Conservation (phyloP, 257 asterid species). For the Galeopsis tetrahit region DNA sequence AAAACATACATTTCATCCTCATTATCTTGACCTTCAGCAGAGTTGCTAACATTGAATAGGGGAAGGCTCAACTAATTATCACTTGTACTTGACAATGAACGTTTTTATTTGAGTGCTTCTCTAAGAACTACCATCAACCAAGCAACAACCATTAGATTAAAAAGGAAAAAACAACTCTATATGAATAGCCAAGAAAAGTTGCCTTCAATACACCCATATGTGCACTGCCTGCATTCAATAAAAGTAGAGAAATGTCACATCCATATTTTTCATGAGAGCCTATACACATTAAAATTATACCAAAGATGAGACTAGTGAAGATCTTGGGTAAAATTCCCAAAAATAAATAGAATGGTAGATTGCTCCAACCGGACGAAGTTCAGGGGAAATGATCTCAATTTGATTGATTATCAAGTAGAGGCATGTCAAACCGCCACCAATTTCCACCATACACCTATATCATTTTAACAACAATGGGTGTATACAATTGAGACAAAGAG, state of each 20-base stretch:
- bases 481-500: slow-evolving; percentile 15
- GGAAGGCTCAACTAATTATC: slow-evolving; percentile 35
- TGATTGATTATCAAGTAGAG: slow-evolving; percentile 74
- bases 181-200: slow-evolving; percentile 34
- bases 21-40: slow-evolving; percentile 36
- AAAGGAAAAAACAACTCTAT: slow-evolving; percentile 27
- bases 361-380: no score
- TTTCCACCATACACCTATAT: slow-evolving; percentile 70
- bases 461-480: slow-evolving; percentile 32
- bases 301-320: no score
- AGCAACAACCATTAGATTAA: slow-evolving; percentile 34
- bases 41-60: slow-evolving; percentile 41
- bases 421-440: slow-evolving; percentile 64
- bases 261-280: no score
- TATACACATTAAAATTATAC: no score
- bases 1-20: slow-evolving; percentile 19
- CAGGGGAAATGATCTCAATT: slow-evolving; percentile 63
- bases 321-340: no score
- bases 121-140: slow-evolving; percentile 64
- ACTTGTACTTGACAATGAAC: slow-evolving; percentile 72
- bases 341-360: no score
- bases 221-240: no score
- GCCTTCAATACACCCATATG: no score
- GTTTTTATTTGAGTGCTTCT: slow-evolving; percentile 68
- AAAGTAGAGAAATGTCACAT: no score